Evolutionary conservation across 352 stramenopile species (phyloP), one percentile per base, ranked within the genome.

Genomic region (Pelagophyceae sp.): DNA sequence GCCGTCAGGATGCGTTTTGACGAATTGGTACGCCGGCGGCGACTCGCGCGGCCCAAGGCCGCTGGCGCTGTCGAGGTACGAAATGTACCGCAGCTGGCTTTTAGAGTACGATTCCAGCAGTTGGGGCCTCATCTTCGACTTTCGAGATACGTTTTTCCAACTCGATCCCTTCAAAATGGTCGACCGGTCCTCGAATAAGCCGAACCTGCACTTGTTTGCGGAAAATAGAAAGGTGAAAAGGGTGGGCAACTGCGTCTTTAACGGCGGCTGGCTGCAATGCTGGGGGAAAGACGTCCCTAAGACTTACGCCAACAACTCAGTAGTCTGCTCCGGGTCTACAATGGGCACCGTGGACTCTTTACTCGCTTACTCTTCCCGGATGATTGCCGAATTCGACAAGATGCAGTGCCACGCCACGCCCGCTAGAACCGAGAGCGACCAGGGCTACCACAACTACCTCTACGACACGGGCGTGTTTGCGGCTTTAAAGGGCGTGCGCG

Each of bases 371-470:
- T 60, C 67, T 33, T 33, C 51, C 15, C 67, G 67, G 35, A 74
- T 74, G 67, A 37, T 74, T 37, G 35, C 33, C 6, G 67, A 74
- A 31, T 40, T 74, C 17, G 67, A 74, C 67, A 74, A 51, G 67
- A 74, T 74, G 67, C 51, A 74, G 67, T 74, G 67, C 67, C 67
- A 74, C 38, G n/a, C 37, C 15, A 74, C 67, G 11, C 67, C 67
- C 20, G 67, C 67, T 33, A 11, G 67, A 11, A 74, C 67, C 33
- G 67, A 74, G 67, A 35, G 15, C 2, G 67, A 74, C 38, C 67
- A 74, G 38, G 67, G 67, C 33, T 74, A 74, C 38, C 67, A 74
- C 67, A 74, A 74, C 67, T 74, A 74, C n/a, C 38, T 74, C 35
- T 74, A 74, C 38, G 67, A 74, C 27, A 35, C 33, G 33, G 67